Evolutionary conservation across 345 rosid genomes (phyloP).

Genomic region (Erucastrum elatum): DNA sequence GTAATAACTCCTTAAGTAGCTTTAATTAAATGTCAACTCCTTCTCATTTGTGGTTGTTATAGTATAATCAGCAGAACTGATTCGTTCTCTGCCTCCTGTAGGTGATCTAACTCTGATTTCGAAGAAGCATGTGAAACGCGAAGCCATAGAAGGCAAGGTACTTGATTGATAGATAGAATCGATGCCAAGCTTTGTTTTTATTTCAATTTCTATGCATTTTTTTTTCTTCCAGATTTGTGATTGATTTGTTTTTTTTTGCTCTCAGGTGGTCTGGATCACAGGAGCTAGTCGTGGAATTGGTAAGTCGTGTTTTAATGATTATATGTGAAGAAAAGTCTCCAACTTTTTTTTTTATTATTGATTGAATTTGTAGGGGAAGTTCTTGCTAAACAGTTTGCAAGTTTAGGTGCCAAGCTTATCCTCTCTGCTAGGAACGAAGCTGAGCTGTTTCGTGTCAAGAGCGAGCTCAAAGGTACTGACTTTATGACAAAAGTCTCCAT

Average conservation of each 20-base stretch:
- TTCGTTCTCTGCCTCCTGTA: constrained; percentile 22
- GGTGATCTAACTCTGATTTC: constrained; percentile 78
- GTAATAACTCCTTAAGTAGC: constrained; percentile 34
- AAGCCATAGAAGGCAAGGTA: constrained; percentile 83
- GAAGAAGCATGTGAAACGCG: constrained; percentile 66
- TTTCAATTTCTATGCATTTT: no score
- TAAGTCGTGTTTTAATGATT: constrained; percentile 12
- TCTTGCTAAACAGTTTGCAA: constrained; percentile 82
- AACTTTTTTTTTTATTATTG: neutral
- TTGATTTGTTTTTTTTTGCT: constrained; percentile 9
- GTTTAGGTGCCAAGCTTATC: constrained; percentile 87
- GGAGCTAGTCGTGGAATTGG: constrained; percentile 99
- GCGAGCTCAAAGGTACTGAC: constrained; percentile 62
- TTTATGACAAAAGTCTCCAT: neutral
- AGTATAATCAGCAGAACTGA: neutral
- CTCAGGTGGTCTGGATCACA: constrained; percentile 88
- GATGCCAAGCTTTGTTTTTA: no score
- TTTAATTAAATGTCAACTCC: neutral
- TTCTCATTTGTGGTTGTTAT: neutral
- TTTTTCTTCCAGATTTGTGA: neutral
- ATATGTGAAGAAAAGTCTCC: neutral
- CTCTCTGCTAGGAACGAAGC: constrained; percentile 80
- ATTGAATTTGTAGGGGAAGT: constrained; percentile 61
- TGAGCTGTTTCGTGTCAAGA: constrained; percentile 74
- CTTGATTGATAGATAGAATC: neutral